Conservation (phyloP, 306 rosid species). For the Pyrus pyrifolia region DNA sequence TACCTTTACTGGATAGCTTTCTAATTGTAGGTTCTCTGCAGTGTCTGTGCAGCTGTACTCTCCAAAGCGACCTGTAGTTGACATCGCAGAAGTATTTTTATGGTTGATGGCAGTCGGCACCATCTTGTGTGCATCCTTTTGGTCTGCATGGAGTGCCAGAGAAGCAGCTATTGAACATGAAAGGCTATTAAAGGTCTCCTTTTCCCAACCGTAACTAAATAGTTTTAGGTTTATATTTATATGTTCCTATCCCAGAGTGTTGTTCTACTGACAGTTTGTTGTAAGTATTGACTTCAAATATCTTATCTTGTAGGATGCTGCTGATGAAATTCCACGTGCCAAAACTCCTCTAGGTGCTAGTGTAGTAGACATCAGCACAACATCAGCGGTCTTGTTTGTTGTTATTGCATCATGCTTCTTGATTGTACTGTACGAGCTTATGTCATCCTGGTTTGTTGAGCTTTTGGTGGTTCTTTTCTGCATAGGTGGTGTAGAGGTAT, state of each 20-base stretch:
- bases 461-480: conserved; percentile 91
- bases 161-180: conserved; percentile 71
- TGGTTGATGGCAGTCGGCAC: conserved; percentile 96
- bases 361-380: conserved; percentile 66
- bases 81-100: conserved; percentile 88
- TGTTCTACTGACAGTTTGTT: conserved; percentile 1
- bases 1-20: not conserved
- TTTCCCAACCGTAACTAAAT: not conserved
- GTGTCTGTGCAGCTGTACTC: conserved; percentile 94
- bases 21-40: conserved; percentile 28
- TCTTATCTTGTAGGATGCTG: conserved; percentile 51
- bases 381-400: conserved; percentile 74
- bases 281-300: not conserved
- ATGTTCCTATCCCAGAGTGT: not conserved
- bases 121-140: conserved; percentile 84
- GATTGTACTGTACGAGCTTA: conserved; percentile 67
- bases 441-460: conserved; percentile 79
- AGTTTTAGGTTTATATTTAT: not conserved
- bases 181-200: conserved; percentile 59
- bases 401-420: conserved; percentile 78
- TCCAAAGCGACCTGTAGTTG: conserved; percentile 72
- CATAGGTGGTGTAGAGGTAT: conserved; percentile 92
- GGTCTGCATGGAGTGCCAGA: conserved; percentile 91
- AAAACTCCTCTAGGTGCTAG: conserved; percentile 29
- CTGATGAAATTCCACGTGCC: conserved; percentile 44